Conservation (phyloP, 257 asterid species). For the Salvia hispanica region DNA sequence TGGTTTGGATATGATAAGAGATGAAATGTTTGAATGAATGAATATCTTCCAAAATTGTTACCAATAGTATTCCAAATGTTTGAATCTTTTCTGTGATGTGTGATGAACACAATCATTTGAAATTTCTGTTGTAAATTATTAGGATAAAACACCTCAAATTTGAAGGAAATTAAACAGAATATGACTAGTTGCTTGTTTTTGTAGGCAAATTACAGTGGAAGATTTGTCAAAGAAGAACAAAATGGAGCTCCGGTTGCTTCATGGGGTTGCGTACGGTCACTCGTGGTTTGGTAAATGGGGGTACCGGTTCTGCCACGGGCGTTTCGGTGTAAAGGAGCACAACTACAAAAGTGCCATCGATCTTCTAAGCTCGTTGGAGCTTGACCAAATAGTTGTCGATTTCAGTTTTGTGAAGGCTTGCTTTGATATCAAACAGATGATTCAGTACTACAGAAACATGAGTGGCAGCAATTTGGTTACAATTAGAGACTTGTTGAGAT, state of each 20-base stretch:
- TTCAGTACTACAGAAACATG: conserved; percentile 57
- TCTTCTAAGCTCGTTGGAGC: conserved; percentile 60
- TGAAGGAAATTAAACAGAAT: neutral
- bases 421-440: conserved; percentile 46
- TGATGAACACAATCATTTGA: conserved; percentile 1
- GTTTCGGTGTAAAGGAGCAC: conserved; percentile 80
- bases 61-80: neutral
- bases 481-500: no score
- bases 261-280: conserved; percentile 84
- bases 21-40: neutral
- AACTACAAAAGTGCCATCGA: conserved; percentile 64
- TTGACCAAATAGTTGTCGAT: conserved; percentile 57
- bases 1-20: no score
- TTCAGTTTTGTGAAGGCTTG: conserved; percentile 41
- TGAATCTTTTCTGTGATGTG: conserved; percentile 11
- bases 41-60: no score
- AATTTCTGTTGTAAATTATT: neutral
- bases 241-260: conserved; percentile 79
- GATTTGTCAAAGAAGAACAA: conserved; percentile 73
- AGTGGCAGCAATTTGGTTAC: conserved; percentile 62
- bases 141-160: neutral
- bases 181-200: conserved; percentile 27
- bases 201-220: conserved; percentile 77
- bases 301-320: conserved; percentile 74
- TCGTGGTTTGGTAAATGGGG: conserved; percentile 97